phyloP scores from a whole-genome alignment of 2,329 filamentous ascomycete genomes.

The Aspergillus sp. region DNA sequence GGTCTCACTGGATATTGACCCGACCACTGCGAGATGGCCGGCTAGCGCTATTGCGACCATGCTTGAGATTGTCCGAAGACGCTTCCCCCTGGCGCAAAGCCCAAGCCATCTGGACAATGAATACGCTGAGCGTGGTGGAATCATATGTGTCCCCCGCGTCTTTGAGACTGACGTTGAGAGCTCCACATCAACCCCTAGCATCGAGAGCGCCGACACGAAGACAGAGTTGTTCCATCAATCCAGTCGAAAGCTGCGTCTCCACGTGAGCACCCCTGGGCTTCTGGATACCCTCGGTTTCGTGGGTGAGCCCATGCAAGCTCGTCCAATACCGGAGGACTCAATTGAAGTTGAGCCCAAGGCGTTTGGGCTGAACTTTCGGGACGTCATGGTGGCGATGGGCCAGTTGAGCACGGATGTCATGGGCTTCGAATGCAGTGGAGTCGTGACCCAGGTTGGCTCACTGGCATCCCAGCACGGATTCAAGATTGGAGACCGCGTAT shows the following conservation, averaged over 20 bases:
- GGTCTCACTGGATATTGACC: not conserved
- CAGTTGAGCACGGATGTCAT: conserved; percentile 21
- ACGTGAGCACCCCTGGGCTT: not conserved
- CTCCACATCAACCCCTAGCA: not conserved
- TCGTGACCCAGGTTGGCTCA: conserved; percentile 17
- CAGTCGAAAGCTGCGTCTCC: not conserved
- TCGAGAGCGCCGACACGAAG: no score
- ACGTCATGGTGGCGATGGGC: conserved; percentile 24
- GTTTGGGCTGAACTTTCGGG: conserved; percentile 32
- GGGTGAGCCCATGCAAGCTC: no score
- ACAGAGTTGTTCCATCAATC: not conserved
- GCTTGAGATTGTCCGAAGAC: not conserved
- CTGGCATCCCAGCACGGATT: not conserved
- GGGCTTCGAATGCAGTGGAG: conserved; percentile 28
- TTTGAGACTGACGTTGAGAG: not conserved
- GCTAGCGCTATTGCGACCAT: not conserved
- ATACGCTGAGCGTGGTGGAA: not conserved
- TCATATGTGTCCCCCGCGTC: not conserved
- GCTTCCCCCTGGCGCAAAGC: no score
- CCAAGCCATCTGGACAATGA: no score
- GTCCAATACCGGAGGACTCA: no score
- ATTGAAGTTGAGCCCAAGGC: no score
- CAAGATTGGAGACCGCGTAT: not conserved
- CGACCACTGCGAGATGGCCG: no score
- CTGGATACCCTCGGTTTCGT: conserved; percentile 1